Conservation (phyloP, 1,139 yeast species). For the Debaryomyces psychrophilus region DNA sequence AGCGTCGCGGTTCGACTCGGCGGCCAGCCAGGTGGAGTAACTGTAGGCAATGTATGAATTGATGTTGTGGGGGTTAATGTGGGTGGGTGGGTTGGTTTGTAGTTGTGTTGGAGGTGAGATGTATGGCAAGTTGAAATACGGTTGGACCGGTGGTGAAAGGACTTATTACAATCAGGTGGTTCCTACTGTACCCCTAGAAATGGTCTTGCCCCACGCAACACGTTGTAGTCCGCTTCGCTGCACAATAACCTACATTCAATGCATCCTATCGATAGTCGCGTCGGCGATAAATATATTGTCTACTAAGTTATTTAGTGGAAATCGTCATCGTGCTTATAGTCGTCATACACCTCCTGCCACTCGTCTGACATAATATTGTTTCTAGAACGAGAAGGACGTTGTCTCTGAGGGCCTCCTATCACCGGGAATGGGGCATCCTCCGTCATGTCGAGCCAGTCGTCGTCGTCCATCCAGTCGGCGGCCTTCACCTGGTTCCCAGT, state of each 20-base stretch:
- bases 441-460: constrained; percentile 30
- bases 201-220: too few species aligned
- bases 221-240: background rate
- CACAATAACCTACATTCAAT: too few species aligned
- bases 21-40: background rate
- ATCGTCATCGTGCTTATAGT: constrained; percentile 47
- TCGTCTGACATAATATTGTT: constrained; percentile 29
- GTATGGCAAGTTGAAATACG: too few species aligned
- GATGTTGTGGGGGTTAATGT: too few species aligned
- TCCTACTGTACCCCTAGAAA: too few species aligned
- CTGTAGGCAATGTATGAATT: too few species aligned
- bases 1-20: background rate
- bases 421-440: constrained; percentile 9
- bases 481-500: constrained; percentile 47
- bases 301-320: constrained; percentile 16
- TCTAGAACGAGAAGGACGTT: constrained; percentile 15
- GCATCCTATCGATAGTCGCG: background rate
- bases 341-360: constrained; percentile 46
- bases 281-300: constrained; percentile 1
- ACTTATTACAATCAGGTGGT: too few species aligned
- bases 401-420: constrained; percentile 4
- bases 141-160: too few species aligned
- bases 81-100: too few species aligned
- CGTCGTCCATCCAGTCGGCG: constrained; percentile 43
- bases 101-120: too few species aligned